These are phyloP conservation scores for Irpex sp. DNA, from an alignment of 1,284 basidiomycete genomes.

Conservation along the genomic window DNA sequence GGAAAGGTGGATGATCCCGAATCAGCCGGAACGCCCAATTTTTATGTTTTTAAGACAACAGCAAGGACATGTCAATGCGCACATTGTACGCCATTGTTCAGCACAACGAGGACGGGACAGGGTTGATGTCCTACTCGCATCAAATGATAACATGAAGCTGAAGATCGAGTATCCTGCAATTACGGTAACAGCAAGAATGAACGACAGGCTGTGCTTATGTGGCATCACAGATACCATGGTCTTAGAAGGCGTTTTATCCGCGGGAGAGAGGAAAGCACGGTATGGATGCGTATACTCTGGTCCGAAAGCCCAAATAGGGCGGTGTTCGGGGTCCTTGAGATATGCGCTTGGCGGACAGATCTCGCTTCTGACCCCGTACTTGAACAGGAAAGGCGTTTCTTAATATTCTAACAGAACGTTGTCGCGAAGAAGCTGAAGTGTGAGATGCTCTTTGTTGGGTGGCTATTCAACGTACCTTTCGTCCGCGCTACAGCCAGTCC, in stretches of 20 bases:
- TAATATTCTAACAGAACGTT: background rate
- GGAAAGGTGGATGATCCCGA: background rate
- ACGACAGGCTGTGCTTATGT: background rate
- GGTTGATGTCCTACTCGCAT: background rate
- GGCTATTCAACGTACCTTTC: background rate
- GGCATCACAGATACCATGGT: background rate
- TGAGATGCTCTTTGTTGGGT: background rate
- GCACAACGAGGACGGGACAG: background rate
- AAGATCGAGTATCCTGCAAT: background rate
- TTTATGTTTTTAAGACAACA: background rate
- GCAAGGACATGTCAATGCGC: background rate
- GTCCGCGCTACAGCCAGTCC: conserved; percentile 7
- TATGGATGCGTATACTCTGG: background rate
- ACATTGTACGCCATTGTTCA: background rate
- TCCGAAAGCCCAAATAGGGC: background rate
- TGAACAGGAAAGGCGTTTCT: background rate
- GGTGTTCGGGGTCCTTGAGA: background rate
- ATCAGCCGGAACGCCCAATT: background rate
- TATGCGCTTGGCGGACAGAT: background rate
- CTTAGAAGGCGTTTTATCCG: background rate
- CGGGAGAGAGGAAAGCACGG: background rate
- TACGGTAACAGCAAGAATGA: background rate
- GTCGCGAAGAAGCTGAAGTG: background rate
- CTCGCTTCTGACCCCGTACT: background rate
- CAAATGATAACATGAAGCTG: background rate